A percentile compares a stretch with the other conserved stretches of the same genome.
phyloP scores from a whole-genome alignment of 2,329 filamentous ascomycete species.

The Fusarium pseudograminearum region DNA sequence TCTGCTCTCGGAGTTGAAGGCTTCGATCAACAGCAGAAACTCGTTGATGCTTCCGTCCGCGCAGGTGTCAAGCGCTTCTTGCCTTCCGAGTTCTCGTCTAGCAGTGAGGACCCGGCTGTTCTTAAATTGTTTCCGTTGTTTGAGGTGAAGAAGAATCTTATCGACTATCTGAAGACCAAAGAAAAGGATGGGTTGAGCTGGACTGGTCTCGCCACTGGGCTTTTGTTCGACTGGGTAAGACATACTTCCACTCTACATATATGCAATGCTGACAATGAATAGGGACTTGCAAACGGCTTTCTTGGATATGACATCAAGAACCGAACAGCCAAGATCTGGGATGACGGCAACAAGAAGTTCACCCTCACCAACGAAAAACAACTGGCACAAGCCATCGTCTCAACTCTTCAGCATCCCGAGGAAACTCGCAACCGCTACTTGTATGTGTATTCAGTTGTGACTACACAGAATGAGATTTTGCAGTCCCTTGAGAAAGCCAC shows the following conservation, averaged over 20 bases:
- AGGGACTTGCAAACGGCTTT: slow-evolving; percentile 5
- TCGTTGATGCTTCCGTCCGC: neutral
- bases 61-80: neutral
- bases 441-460: neutral
- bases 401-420: neutral
- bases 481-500: neutral
- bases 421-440: slow-evolving; percentile 8
- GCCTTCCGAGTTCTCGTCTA: slow-evolving; percentile 2
- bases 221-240: slow-evolving; percentile 12
- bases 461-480: neutral
- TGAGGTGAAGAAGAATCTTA: slow-evolving; percentile 1
- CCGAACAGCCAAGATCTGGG: neutral
- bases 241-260: too few species aligned
- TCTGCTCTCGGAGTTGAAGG: neutral
- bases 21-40: neutral
- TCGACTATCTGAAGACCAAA: slow-evolving; percentile 2
- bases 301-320: neutral
- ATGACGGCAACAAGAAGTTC: slow-evolving; percentile 3
- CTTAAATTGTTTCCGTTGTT: neutral
- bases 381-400: neutral
- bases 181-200: slow-evolving; percentile 6
- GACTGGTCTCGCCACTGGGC: slow-evolving; percentile 6
- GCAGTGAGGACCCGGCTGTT: neutral
- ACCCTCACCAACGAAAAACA: slow-evolving; percentile 4
- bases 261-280: neutral